Evolutionary conservation across 140 eudicot genomes (phyloP).

Genomic region (Bidens hawaiensis): DNA sequence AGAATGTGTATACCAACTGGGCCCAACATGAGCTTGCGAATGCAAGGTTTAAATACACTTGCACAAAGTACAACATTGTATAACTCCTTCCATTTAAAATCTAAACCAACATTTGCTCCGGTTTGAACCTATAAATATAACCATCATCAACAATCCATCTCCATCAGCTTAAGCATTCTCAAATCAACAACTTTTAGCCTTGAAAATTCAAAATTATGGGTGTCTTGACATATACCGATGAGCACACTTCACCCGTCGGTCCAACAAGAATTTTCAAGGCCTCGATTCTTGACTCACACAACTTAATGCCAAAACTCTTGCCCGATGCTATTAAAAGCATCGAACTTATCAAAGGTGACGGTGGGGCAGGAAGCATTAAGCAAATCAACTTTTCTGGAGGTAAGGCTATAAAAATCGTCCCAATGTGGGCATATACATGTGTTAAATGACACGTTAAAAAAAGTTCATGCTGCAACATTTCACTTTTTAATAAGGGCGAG

Average conservation of each 20-base stretch:
- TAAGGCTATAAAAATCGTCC: background rate
- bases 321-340: background rate
- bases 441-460: no score
- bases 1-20: background rate
- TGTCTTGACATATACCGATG: no score
- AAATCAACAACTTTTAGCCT: background rate
- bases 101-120: background rate
- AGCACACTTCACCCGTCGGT: background rate
- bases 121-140: background rate
- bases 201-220: background rate
- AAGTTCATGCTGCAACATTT: no score
- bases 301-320: background rate
- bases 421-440: no score
- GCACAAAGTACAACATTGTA: background rate
- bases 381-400: background rate
- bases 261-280: conserved; percentile 15
- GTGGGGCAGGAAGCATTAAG: background rate
- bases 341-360: background rate
- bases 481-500: no score
- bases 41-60: background rate
- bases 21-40: background rate
- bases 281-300: conserved; percentile 9
- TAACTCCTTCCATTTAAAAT: background rate
- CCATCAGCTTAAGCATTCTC: background rate
- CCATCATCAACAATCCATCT: background rate